Evolutionary conservation across 345 rosid species (phyloP).

Genomic region (Ceriops decandra): DNA sequence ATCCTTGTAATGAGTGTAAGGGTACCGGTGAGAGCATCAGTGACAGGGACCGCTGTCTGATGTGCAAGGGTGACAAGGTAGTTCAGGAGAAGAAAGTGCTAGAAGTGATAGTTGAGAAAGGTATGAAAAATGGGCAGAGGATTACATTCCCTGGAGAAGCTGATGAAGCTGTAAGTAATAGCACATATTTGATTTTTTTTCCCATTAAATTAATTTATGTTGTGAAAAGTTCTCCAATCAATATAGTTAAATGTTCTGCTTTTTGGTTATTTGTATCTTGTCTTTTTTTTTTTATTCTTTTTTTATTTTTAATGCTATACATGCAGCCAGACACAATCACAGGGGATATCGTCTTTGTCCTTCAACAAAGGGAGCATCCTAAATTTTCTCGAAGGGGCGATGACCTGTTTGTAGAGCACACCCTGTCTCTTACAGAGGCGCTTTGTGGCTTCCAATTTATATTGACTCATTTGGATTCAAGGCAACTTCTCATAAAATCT

Average conservation of each 20-base stretch:
- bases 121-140: constrained; percentile 40
- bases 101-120: constrained; percentile 42
- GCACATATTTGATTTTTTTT: not conserved
- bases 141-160: constrained; percentile 43
- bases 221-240: not conserved
- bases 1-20: constrained; percentile 40
- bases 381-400: constrained; percentile 72
- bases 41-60: constrained; percentile 38
- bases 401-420: constrained; percentile 71
- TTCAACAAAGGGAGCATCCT: constrained; percentile 65
- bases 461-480: constrained; percentile 65
- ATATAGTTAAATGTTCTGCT: not conserved
- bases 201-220: not conserved
- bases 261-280: not conserved
- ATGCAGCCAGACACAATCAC: constrained; percentile 58
- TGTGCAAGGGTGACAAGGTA: constrained; percentile 44
- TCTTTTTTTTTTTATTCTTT: not conserved
- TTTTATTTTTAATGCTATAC: not conserved
- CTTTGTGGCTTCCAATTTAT: constrained; percentile 70
- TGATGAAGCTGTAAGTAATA: constrained; percentile 31
- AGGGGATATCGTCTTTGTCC: constrained; percentile 51
- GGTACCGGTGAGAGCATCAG: constrained; percentile 40
- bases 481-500: constrained; percentile 74
- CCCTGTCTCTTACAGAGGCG: constrained; percentile 61
- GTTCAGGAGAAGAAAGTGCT: constrained; percentile 39